Conservation (phyloP, 2,329 filamentous ascomycete genomes). For the Talaromyces marneffei region DNA sequence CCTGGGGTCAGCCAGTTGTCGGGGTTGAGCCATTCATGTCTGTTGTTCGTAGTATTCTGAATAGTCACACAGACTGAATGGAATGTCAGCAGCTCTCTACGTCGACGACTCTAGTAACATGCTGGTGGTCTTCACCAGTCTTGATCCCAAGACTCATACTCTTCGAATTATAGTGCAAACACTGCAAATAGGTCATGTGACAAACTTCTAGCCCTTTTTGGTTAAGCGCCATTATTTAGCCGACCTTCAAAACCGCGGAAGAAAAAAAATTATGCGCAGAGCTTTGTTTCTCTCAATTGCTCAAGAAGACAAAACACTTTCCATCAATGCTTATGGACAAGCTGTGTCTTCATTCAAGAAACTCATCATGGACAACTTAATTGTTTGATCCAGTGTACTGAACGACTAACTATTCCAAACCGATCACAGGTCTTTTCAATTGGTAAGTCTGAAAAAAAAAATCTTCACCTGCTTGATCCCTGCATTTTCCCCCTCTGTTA, state of each 20-base stretch:
- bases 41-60: neutral
- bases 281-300: neutral
- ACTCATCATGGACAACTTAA: neutral
- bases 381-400: neutral
- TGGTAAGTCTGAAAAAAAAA: conserved; percentile 11
- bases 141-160: neutral
- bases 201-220: neutral
- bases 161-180: conserved; percentile 8
- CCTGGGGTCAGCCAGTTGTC: neutral
- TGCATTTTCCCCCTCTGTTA: conserved; percentile 32
- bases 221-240: conserved; percentile 9
- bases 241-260: conserved; percentile 9
- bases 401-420: neutral
- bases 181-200: conserved; percentile 9
- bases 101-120: too few relatives aligned
- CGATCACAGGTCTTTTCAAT: neutral
- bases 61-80: neutral
- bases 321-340: conserved; percentile 1
- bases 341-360: neutral
- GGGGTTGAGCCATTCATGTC: neutral
- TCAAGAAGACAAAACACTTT: neutral
- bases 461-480: conserved; percentile 14
- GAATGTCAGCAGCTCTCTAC: neutral
- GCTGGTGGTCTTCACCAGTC: neutral
- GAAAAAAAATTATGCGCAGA: conserved; percentile 7